Evolutionary conservation across 73 alveolate species (phyloP), one percentile per base, ranked within the genome.

Genomic region (Symbiodinium pilosum): DNA sequence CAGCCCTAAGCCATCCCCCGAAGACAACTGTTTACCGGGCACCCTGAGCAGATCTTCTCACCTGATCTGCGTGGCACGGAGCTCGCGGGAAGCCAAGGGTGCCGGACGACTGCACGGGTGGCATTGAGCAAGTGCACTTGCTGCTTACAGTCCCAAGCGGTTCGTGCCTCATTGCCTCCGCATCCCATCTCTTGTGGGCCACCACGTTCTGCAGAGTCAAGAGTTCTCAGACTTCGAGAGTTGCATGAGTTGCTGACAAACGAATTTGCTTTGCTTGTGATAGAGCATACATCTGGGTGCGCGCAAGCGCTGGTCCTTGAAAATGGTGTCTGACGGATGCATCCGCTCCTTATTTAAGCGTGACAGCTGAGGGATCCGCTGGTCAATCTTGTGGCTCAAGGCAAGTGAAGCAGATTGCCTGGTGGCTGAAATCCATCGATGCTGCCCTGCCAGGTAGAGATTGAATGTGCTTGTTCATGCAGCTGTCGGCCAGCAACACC

Each of bases 281-380:
- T 56, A 56, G n/a, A n/a, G n/a, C n/a, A n/a, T n/a, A n/a, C n/a
- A n/a, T n/a, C n/a, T n/a, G n/a, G n/a, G n/a, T n/a, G n/a, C n/a
- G n/a, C n/a, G n/a, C n/a, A n/a, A n/a, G n/a, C n/a, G n/a, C n/a
- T 64, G 43, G 32, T 51, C 94, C 94, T 87, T 87, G 84, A 87
- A 87, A 28, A 87, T 87, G 94, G 94, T 87, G 85, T 87, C 94
- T 2, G 94, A 87, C 6, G 94, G 94, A 59, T 87, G 94, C 77
- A 81, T 87, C 69, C 43, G 52, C 36, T 87, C 94, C 94, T 87
- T 84, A 8, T 24, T 16, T 24, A 56, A 69, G 84, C 28, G 42
- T 30, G n/a, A n/a, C n/a, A n/a, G n/a, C n/a, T n/a, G n/a, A n/a
- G n/a, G n/a, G n/a, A n/a, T n/a, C n/a, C n/a, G n/a, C n/a, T n/a